Base-by-base conservation (phyloP, 306 rosid species). In the Cucurbita maxima region DNA sequence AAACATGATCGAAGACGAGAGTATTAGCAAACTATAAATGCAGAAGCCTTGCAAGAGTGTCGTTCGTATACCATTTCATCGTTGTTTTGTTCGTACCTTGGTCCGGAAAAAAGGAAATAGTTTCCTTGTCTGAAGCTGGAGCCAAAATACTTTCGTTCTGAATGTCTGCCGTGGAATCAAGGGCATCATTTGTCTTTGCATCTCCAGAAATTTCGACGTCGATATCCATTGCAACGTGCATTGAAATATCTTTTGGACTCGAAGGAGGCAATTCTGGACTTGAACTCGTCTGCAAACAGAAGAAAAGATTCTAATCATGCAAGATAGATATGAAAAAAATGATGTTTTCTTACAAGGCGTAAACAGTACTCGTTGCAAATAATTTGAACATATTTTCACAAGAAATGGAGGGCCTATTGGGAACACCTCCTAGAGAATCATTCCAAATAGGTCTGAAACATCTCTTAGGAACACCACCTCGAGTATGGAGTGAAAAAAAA, bases 1-100 rank as follows among this genome's bases (percentile, higher is more conserved):
- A 16, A 16, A 18, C 52, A 18, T 44, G 71, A 18, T 37, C 0
- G 37, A 10, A 43, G 53, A 67, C 10, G 1, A 45, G 1, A 14
- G 11, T 5, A 43, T 66, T 18, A 38, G 70, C 50, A 40, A 62
- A 8, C 48, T 37, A 61, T 38, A 38, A 6, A 37, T 4, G 37
- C 19, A 4, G 12, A 60, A 7, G 66, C 19, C 66, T 6, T 20
- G 69, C 18, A 9, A 61, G 48, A n/a, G 22, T 6, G 70, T 30
- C 34, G 34, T 16, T 36, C 20, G 11, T 2, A 36, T 43, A 12
- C 51, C 37, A 9, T 43, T 20, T 20, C 34, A 52, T 60, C 61
- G 15, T 73, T 34, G 22, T 22, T 76, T 58, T 8, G n/a, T 25
- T 25, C 47, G 66, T 88, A 93, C 98, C 97, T 85, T 76, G 90